A percentile compares a stretch with the other conserved stretches of the same genome.
Evolutionary conservation across 2,329 filamentous ascomycete genomes (phyloP).

Genomic region (Remersonia thermophila): DNA sequence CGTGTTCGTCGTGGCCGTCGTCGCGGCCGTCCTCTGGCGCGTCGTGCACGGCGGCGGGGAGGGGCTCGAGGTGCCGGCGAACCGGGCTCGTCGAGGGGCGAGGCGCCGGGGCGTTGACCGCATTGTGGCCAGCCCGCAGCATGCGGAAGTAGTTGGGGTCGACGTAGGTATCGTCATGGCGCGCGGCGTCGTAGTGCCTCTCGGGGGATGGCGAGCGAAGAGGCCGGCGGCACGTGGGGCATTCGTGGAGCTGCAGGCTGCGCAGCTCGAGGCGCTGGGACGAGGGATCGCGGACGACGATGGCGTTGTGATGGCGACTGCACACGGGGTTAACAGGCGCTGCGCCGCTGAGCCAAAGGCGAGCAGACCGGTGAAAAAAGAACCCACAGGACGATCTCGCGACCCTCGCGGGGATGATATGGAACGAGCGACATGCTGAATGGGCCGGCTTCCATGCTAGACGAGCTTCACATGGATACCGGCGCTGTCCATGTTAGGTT

Average conservation of each 20-base stretch:
- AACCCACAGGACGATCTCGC: constrained; percentile 72
- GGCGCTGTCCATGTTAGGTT: no score
- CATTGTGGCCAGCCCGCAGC: constrained; percentile 47
- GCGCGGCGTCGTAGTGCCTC: constrained; percentile 34
- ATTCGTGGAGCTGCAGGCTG: constrained; percentile 51
- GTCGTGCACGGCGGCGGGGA: constrained; percentile 21
- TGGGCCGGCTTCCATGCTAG: background rate
- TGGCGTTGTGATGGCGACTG: constrained; percentile 83
- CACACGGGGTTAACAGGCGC: background rate
- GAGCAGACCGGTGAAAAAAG: background rate
- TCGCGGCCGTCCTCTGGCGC: no score
- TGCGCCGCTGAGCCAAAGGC: background rate
- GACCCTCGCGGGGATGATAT: constrained; percentile 59
- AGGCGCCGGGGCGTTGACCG: constrained; percentile 30
- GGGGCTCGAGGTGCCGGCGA: constrained; percentile 38
- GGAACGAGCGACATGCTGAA: constrained; percentile 61
- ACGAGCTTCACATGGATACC: no score
- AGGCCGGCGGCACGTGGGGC: constrained; percentile 82
- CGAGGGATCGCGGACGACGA: constrained; percentile 79
- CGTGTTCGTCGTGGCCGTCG: constrained; percentile 5
- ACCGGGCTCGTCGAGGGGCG: constrained; percentile 41
- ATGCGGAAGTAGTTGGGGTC: constrained; percentile 92
- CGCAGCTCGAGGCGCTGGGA: constrained; percentile 79
- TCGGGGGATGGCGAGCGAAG: constrained; percentile 40
- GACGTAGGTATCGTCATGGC: constrained; percentile 55